Evolutionary conservation across 2,329 filamentous ascomycete genomes (phyloP), one percentile per base, ranked within the genome.

Genomic region (Hymenotorrendiella dingleyae): DNA sequence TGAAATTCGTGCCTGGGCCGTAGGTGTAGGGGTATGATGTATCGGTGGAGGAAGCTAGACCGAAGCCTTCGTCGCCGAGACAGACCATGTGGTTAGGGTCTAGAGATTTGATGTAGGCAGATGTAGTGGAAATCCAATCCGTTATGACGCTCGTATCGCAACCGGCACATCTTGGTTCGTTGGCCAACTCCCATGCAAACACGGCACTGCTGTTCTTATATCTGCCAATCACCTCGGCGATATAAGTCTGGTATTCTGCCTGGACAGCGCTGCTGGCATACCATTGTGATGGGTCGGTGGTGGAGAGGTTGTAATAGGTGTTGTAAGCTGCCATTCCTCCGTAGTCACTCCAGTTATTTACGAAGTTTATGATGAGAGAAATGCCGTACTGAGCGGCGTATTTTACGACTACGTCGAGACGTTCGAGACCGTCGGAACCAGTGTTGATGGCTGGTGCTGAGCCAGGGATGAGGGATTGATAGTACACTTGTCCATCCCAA

Each of bases 301-400:
- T 59, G 59, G 41, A 62, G 63, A 70, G 72, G 27, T 74, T 76
- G 43, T 75, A 80, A 2, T 71, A 73, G 9, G 59, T 64, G 27
- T 71, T 70, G 53, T 82, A 82, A 2, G 74, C 73, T 10, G 68
- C 65, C 60, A 82, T 80, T 33, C 79, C 78, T 33, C 80, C 79
- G 37, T 81, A 83, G 53, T 84, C 81, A 40, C 68, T 67, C 79
- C 80, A 85, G 62, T 84, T 77, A 64, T 85, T 84, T 45, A 84
- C 74, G 35, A 82, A 76, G 50, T 75, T 72, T 53, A 80, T 71
- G 43, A 84, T 78, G 9, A 83, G 64, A 61, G 82, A 80, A 50
- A 84, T 66, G 3, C 72, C 73, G 46, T 73, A 66, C 46, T 68
- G 67, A 57, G 80, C 78, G 6, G 80, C 80, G 0, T 73, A 64